phyloP scores from a whole-genome alignment of 2,329 filamentous ascomycete genomes.

The Nigrograna mackinnonii region DNA sequence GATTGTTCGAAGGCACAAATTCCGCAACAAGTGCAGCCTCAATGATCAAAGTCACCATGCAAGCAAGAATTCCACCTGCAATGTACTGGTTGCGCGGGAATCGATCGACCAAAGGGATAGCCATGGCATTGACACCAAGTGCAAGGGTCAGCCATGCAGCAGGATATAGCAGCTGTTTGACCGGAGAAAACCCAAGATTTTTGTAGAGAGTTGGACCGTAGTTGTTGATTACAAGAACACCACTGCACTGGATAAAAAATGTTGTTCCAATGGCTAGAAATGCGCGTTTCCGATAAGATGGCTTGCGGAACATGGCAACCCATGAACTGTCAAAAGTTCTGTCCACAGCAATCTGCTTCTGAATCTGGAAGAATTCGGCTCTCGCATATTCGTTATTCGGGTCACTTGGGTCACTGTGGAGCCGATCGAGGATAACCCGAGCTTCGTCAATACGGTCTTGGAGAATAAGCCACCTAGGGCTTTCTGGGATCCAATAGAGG shows the following conservation, averaged over 20 bases:
- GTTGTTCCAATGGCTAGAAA: slow-evolving; percentile 27
- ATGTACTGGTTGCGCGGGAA: slow-evolving; percentile 22
- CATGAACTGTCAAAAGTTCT: slow-evolving; percentile 23
- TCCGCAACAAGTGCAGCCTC: slow-evolving; percentile 52
- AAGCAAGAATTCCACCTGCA: slow-evolving; percentile 19
- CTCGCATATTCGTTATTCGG: slow-evolving; percentile 24
- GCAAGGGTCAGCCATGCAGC: slow-evolving; percentile 32
- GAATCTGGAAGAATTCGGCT: slow-evolving; percentile 32
- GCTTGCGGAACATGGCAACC: slow-evolving; percentile 26
- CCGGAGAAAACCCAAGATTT: slow-evolving; percentile 25
- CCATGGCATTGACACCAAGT: slow-evolving; percentile 24
- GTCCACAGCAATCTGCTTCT: slow-evolving; percentile 31
- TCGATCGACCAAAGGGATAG: slow-evolving; percentile 24
- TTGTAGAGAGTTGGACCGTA: slow-evolving; percentile 32
- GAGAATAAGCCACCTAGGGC: slow-evolving; percentile 65
- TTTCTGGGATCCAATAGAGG: slow-evolving; percentile 64
- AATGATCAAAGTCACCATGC: slow-evolving; percentile 39
- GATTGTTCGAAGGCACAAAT: slow-evolving; percentile 22
- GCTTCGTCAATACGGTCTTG: slow-evolving; percentile 65
- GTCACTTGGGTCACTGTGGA: slow-evolving; percentile 62
- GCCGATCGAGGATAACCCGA: slow-evolving; percentile 59
- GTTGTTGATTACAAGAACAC: slow-evolving; percentile 33
- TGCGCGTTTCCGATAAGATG: slow-evolving; percentile 28
- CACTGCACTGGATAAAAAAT: slow-evolving; percentile 31
- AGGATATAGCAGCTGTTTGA: slow-evolving; percentile 28